Evolutionary conservation across 148 eudicot genomes (phyloP).

Genomic region (Tetragonia tetragonoides): DNA sequence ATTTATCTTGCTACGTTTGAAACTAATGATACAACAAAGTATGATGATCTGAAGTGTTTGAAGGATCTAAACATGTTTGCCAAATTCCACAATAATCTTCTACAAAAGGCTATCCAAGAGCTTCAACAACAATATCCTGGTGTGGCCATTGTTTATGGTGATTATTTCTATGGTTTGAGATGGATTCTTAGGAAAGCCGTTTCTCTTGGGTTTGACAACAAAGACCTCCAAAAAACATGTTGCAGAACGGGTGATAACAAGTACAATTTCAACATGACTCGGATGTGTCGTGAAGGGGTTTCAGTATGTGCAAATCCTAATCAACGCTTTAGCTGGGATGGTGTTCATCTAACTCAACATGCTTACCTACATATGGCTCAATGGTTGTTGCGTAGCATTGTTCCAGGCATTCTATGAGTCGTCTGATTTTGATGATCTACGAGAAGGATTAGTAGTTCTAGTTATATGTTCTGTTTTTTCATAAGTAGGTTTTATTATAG

Average conservation of each 20-base stretch:
- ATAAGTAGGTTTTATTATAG: too few relatives aligned
- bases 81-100: slow-evolving; percentile 16
- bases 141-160: slow-evolving; percentile 21
- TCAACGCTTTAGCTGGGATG: too few relatives aligned
- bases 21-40: slow-evolving; percentile 3
- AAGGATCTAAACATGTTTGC: slow-evolving; percentile 19
- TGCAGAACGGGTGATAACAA: neutral
- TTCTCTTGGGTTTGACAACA: neutral
- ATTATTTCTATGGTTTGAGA: slow-evolving; percentile 18
- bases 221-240: slow-evolving; percentile 8
- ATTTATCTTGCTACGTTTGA: slow-evolving; percentile 15
- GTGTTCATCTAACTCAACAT: too few relatives aligned
- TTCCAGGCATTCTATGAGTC: too few relatives aligned
- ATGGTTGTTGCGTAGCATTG: too few relatives aligned
- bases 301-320: too few relatives aligned
- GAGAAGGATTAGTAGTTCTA: too few relatives aligned
- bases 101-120: slow-evolving; percentile 14
- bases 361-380: too few relatives aligned
- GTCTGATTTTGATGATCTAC: too few relatives aligned
- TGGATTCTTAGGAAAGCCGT: slow-evolving; percentile 14
- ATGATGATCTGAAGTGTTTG: slow-evolving; percentile 26
- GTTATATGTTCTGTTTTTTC: too few relatives aligned
- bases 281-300: too few relatives aligned
- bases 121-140: slow-evolving; percentile 18
- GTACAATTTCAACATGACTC: too few relatives aligned